Conservation (phyloP, 1,139 yeast species). For the Zygosaccharomyces pseudobailii region DNA sequence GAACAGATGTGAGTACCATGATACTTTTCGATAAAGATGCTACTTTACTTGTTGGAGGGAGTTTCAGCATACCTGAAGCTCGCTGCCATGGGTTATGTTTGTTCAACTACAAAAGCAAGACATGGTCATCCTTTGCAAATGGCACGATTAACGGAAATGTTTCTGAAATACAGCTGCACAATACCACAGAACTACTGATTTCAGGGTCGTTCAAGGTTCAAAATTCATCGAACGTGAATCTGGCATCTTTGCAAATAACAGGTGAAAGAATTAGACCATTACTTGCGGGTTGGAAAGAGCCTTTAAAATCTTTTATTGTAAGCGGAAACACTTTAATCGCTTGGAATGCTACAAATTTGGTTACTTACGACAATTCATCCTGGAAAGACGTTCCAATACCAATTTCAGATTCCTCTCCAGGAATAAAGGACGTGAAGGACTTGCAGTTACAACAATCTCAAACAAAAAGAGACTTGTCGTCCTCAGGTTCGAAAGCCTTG, state of each 20-base stretch:
- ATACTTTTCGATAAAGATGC: slow-evolving; percentile 47
- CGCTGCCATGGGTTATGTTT: slow-evolving; percentile 64
- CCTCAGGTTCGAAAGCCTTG: slow-evolving; percentile 39
- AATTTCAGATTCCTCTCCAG: slow-evolving; percentile 7
- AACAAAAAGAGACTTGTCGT: slow-evolving; percentile 10
- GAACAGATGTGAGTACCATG: slow-evolving; percentile 48
- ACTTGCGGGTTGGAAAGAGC: slow-evolving; percentile 7
- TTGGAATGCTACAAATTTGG: slow-evolving; percentile 19
- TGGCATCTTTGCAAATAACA: slow-evolving; percentile 20
- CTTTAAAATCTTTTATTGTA: slow-evolving; percentile 15
- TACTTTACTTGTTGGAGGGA: slow-evolving; percentile 70
- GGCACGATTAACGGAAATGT: slow-evolving; percentile 50
- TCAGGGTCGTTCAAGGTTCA: slow-evolving; percentile 50
- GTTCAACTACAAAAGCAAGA: slow-evolving; percentile 51
- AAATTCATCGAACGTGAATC: slow-evolving; percentile 13
- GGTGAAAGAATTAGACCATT: slow-evolving; percentile 9
- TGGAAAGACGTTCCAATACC: slow-evolving; percentile 17
- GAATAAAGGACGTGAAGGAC: slow-evolving; percentile 7
- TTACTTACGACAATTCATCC: slow-evolving; percentile 8
- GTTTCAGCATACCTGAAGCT: slow-evolving; percentile 57
- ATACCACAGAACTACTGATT: slow-evolving; percentile 48
- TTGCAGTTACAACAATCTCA: slow-evolving; percentile 6
- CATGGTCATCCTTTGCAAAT: slow-evolving; percentile 47
- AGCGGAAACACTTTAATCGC: slow-evolving; percentile 15
- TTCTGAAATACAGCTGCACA: slow-evolving; percentile 50